Conservation (phyloP, 1,284 basidiomycete species). For the Retiboletus flavoniger region DNA sequence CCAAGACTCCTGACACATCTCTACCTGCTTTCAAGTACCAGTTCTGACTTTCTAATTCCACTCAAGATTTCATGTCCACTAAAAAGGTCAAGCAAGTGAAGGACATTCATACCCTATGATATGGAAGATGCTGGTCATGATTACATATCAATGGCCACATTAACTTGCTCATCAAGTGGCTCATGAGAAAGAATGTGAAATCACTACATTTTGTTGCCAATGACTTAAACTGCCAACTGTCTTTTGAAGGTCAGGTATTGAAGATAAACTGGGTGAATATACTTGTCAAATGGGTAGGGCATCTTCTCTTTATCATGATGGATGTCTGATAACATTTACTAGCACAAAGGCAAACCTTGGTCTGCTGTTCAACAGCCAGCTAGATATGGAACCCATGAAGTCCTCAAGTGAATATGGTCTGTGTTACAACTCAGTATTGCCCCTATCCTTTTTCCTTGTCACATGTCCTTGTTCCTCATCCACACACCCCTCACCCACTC, state of each 20-base stretch:
- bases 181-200: constrained; percentile 2
- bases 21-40: not conserved
- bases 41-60: not conserved
- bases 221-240: not conserved
- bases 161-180: not conserved
- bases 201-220: not conserved
- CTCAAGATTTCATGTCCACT: not conserved
- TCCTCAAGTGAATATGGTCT: not conserved
- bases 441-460: too few species aligned
- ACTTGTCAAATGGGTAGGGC: constrained; percentile 2
- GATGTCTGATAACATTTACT: not conserved
- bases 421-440: too few species aligned
- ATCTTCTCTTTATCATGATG: not conserved
- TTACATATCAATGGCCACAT: not conserved
- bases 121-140: not conserved
- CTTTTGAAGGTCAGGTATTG: not conserved
- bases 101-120: constrained; percentile 1
- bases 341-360: constrained; percentile 2
- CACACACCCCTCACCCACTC: too few species aligned
- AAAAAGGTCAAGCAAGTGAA: constrained; percentile 3
- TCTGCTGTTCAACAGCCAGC: not conserved
- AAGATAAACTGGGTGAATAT: not conserved
- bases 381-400: constrained; percentile 1
- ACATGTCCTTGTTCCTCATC: too few species aligned
- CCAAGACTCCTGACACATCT: not conserved